Base-by-base conservation (phyloP, 2,329 filamentous ascomycete species). In the Fusarium sp. region DNA sequence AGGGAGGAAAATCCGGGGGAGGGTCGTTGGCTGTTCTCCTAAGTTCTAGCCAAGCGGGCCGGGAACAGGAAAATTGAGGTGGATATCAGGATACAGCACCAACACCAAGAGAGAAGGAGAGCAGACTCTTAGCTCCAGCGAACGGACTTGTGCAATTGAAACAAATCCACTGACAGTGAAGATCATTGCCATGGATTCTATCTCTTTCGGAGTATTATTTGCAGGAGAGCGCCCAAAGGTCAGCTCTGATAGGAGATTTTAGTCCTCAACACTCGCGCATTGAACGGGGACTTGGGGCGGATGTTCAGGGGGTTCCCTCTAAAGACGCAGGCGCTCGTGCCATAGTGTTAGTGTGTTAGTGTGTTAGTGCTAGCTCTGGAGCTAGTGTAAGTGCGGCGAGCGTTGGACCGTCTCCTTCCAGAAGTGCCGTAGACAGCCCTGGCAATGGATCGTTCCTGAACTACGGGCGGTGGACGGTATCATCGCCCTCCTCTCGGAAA, bases 101-200 rank as follows among this genome's bases (percentile, higher is more conserved):
- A 56, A 56, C 32, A 58, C 55, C 11, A 56, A 56, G 49, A 46
- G 28, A 55, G 40, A 56, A 58, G 55, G 35, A 50, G 19, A 43
- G 14, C 40, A 41, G 35, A 22, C 24, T 52, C 17, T 49, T 54
- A 53, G 50, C n/a, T 15, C 40, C 40, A 9, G 15, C 39, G 41
- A 54, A 37, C 28, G 32, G 22, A 49, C 41, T 28, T 13, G 22
- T 9, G 30, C 19, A 45, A 66, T 61, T 46, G 56, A 65, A 54
- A 49, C 40, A 35, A 47, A 50, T 8, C 26, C 40, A 45, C 35
- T 39, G 56, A 43, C 22, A 49, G 37, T 5, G 64, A 63, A 33
- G 62, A 67, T 67, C 57, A 44, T 64, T 48, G 33, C 57, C 44
- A 24, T 17, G 47, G 56, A 51, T n/a, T 56, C 30, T 44, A 35